Evolutionary conservation across 495 filamentous ascomycete genomes (phyloP).

Genomic region (Pyronema omphalodes): DNA sequence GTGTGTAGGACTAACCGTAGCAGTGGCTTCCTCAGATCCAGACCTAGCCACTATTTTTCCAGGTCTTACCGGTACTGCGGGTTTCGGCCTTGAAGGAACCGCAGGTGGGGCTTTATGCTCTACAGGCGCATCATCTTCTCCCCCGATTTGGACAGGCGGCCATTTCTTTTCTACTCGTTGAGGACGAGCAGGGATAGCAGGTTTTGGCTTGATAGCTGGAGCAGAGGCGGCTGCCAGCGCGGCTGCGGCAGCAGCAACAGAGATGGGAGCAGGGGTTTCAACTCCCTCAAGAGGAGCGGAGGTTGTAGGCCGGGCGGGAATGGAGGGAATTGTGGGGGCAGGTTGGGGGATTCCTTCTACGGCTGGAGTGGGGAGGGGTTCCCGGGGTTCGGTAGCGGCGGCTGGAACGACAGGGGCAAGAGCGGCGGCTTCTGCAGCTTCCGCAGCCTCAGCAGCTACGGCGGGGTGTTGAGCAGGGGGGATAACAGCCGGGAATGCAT

Average conservation of each 20-base stretch:
- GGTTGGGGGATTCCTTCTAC: slow-evolving; percentile 11
- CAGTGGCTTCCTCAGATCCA: not conserved
- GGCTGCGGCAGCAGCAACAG: too few species aligned
- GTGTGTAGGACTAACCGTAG: slow-evolving; percentile 16
- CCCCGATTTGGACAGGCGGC: slow-evolving; percentile 26
- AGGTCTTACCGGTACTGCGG: slow-evolving; percentile 55
- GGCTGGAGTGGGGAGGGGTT: not conserved
- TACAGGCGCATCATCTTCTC: slow-evolving; percentile 27
- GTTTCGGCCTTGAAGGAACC: slow-evolving; percentile 60
- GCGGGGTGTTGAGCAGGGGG: slow-evolving; percentile 24
- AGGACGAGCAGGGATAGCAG: slow-evolving; percentile 30
- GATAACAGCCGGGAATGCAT: slow-evolving; percentile 12
- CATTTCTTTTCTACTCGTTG: slow-evolving; percentile 17
- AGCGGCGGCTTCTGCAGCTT: too few species aligned
- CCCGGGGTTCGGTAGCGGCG: too few species aligned
- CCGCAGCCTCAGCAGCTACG: slow-evolving; percentile 18
- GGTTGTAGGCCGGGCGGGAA: slow-evolving; percentile 20
- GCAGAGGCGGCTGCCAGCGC: too few species aligned
- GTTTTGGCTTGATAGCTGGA: slow-evolving; percentile 26
- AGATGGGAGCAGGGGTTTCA: too few species aligned
- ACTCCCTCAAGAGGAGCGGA: slow-evolving; percentile 27
- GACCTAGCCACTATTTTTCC: slow-evolving; percentile 26
- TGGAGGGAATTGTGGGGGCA: slow-evolving; percentile 7
- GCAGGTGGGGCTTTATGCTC: slow-evolving; percentile 32
- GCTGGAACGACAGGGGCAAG: too few species aligned